phyloP scores from a whole-genome alignment of 371 early-diverging fungal genomes.

The Massospora cicadina region DNA sequence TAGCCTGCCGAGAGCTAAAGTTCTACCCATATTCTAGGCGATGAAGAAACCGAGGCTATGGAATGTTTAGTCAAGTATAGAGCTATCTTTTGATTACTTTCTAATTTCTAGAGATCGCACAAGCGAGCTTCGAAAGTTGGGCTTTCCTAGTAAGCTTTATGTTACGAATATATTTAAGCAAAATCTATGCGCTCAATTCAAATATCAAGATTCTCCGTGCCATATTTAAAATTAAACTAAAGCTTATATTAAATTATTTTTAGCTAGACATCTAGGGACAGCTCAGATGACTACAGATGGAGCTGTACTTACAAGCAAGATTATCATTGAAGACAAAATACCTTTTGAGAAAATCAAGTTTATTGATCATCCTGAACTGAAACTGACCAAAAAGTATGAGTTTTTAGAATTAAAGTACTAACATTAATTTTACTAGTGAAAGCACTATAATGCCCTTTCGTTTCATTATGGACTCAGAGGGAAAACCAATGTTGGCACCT shows the following conservation, averaged over 20 bases:
- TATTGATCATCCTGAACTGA: conserved; percentile 8
- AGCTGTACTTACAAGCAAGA: conserved; percentile 3
- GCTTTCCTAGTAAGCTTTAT: conserved; percentile 7
- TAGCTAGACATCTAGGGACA: conserved; percentile 2
- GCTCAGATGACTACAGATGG: conserved; percentile 10
- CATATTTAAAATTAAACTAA: not conserved
- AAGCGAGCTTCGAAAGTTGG: conserved; percentile 7
- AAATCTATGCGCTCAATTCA: too few relatives aligned
- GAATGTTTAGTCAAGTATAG: conserved; percentile 8
- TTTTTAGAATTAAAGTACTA: not conserved
- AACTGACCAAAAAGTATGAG: conserved; percentile 4
- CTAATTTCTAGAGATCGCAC: conserved; percentile 8
- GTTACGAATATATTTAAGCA: too few relatives aligned
- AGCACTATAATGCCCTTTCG: conserved; percentile 9
- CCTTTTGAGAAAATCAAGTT: conserved; percentile 7
- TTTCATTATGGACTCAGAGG: conserved; percentile 3
- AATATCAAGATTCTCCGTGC: too few relatives aligned
- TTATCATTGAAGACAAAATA: conserved; percentile 9
- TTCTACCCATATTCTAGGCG: not conserved
- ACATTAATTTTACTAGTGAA: not conserved
- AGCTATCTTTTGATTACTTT: not conserved
- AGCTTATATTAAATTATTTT: not conserved
- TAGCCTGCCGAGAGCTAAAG: not conserved
- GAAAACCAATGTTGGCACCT: conserved; percentile 7
- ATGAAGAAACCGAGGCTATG: conserved; percentile 10